Evolutionary conservation across 1,139 yeast genomes (phyloP), one percentile per base, ranked within the genome.

Genomic region (Debaryomyces singareniensis): DNA sequence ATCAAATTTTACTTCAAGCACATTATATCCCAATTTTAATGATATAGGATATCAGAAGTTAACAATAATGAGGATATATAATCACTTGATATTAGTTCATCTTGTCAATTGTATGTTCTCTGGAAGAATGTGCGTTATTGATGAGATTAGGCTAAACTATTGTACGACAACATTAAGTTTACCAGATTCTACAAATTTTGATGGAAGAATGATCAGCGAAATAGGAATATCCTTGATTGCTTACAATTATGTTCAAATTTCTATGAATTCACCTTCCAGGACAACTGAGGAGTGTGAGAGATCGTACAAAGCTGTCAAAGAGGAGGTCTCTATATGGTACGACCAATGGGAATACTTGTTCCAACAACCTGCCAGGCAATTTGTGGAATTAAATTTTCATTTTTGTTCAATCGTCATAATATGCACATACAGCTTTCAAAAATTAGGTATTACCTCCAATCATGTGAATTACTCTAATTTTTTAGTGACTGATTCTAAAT

Each of bases 141-240:
- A 82, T 47, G 80, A 75, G 38, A 62, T 71, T 22, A 58, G 89
- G 35, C 53, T 82, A 29, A 76, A 73, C 38, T 71, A 75, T 40
- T 78, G 87, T 35, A 67, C 75, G 14, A 67, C 80, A 5, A 71
- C 81, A 1, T 58, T 80, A 28, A 75, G 78, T 24, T 58, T 80
- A 24, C 67, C 78, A 2, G 65, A 74, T 27, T 77, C 91, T 1
- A 81, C 91, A 3, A 81, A 81, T 44, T 84, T 84, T 47, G 95
- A 84, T 48, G 89, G 87, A 10, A 58, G 94, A 37, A 82, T 84
- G 78, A 81, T 83, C 11, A 81, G 89, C 32, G 95, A 84, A 51
- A 78, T 82, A 31, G 73, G 78, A 13, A 64, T 82, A 7, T 72
- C 80, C 34, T 53, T 75, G 21, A 66, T 79, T 12, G 64, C 83